Percentiles rank a stretch among this genome's conserved stretches.
phyloP scores from a whole-genome alignment of 805 yeast species.

The Candida nonsorbophila region DNA sequence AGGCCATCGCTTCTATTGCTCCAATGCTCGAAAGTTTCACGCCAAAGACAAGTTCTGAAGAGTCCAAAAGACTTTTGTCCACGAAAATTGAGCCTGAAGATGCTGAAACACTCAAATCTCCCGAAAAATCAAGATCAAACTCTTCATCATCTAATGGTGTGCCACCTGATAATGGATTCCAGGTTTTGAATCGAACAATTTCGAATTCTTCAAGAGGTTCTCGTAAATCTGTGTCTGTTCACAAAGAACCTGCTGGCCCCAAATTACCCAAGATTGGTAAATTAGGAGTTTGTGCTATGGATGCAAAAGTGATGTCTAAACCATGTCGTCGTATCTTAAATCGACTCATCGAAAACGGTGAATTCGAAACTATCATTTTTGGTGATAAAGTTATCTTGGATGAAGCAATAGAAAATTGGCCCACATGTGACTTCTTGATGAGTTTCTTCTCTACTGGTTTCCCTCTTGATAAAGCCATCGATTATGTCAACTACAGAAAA shows the following conservation, averaged over 20 bases:
- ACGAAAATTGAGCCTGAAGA: slow-evolving; percentile 2
- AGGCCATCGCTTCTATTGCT: slow-evolving; percentile 74
- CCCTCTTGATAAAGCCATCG: slow-evolving; percentile 92
- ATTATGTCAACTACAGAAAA: slow-evolving; percentile 80
- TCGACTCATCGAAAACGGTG: slow-evolving; percentile 85
- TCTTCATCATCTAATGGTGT: slow-evolving; percentile 11
- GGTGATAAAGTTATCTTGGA: slow-evolving; percentile 96
- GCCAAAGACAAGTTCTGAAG: slow-evolving; percentile 52
- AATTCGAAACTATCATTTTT: slow-evolving; percentile 92
- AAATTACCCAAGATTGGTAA: slow-evolving; percentile 75
- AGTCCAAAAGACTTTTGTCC: slow-evolving; percentile 16
- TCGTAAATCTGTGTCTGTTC: slow-evolving; percentile 25
- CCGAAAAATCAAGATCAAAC: slow-evolving; percentile 16
- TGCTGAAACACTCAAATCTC: slow-evolving; percentile 3
- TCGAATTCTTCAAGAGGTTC: slow-evolving; percentile 31
- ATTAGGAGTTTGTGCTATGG: slow-evolving; percentile 99
- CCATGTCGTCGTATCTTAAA: slow-evolving; percentile 91
- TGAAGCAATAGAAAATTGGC: slow-evolving; percentile 96
- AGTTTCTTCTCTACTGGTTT: slow-evolving; percentile 94
- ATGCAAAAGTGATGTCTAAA: slow-evolving; percentile 88
- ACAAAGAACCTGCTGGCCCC: slow-evolving; percentile 39
- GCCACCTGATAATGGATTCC: slow-evolving; percentile 6
- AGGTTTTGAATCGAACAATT: slow-evolving; percentile 28
- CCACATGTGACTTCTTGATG: slow-evolving; percentile 92
- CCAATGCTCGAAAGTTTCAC: slow-evolving; percentile 71